Base-by-base conservation (phyloP, 164 flowering plant genomes). In the Berberis vulgaris region DNA sequence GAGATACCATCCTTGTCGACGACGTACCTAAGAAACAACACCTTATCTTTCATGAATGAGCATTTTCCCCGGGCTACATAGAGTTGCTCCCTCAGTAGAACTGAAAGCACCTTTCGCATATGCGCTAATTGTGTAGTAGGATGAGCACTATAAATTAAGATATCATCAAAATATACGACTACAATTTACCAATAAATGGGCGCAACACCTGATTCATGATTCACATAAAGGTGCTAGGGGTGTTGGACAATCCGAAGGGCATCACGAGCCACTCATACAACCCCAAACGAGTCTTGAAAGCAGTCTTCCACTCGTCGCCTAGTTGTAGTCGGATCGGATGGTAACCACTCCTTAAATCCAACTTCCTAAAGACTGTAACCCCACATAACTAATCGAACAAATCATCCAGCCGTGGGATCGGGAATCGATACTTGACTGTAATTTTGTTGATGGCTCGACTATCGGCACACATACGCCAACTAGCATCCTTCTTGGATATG, bases 121-220 rank as follows among this genome's bases (percentile, higher is more conserved):
- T 59, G 69, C 8, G 13, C n/a, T n/a, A n/a, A 1, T 1, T 43
- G 8, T 41, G 5, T n/a, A n/a, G n/a, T n/a, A n/a, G n/a, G 40
- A 26, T 49, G 2, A 46, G 62, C 43, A 49, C 41, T 57, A 49
- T 57, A 65, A 5, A 65, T 13, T 6, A 57, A 7, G 1, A 66
- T 66, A 50, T 59, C 63, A n/a, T 66, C 58, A 26, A 66, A 59
- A 4, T 66, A 66, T 3, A 66, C 42, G 7, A 44, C 52, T 2
- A 62, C 55, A 10, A 57, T 7, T 13, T 2, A 57, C 60, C 60
- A 41, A 57, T 41, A 41, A 57, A 57, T 5, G 46, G 43, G 1
- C 41, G 5, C 7, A 57, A 7, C 1, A 26, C 45, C 45, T 57
- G 42, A 9, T 57, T 57, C n/a, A 57, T 57, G 3, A 41, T n/a